Evolutionary conservation across 495 filamentous ascomycete species (phyloP), one percentile per base, ranked within the genome.

Genomic region (Aspergillus asperescens): DNA sequence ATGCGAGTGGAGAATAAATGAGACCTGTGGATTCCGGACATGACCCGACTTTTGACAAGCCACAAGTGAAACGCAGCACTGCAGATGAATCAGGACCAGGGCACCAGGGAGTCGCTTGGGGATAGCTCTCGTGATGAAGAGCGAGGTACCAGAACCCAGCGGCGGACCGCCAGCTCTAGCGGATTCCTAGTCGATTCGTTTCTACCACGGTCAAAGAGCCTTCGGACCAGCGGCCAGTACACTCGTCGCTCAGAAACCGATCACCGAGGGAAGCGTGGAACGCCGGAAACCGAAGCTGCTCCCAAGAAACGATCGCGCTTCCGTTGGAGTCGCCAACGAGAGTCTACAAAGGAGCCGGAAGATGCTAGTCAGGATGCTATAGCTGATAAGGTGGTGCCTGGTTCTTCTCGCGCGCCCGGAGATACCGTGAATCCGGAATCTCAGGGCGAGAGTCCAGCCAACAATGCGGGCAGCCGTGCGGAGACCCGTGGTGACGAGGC

Each of bases 151-250:
- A 54, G 55, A 10, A 43, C 52, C 9, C 65, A 65, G 35, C 57
- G 69, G 7, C 65, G 68, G 53, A 66, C 65, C 7, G 66, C 64
- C 37, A 71, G 56, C 58, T 74, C 75, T 1, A 61, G 75, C 44
- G 68, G 74, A 13, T 79, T 80, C 25, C 51, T 80, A 22, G 48
- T 80, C 28, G 74, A 75, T 45, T 69, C 70, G 4, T 55, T 63
- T 18, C 15, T 72, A 10, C 70, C 68, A 22, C 62, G 62, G 9
- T 57, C 70, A 7, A 67, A 53, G 28, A 64, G 62, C 39, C 52
- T 64, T 7, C 57, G 62, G 29, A 52, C 62, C 2, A 58, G 55
- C 43, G 55, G 63, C 22, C 60, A 71, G 27, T 62, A 54, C 20
- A 28, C 60, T 25, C 60, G 53, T 19, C 65, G 55, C 32, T 62